A percentile compares a stretch with the other conserved stretches of the same genome.
phyloP scores from a whole-genome alignment of 2,329 filamentous ascomycete species.

The Penicillium sp. region DNA sequence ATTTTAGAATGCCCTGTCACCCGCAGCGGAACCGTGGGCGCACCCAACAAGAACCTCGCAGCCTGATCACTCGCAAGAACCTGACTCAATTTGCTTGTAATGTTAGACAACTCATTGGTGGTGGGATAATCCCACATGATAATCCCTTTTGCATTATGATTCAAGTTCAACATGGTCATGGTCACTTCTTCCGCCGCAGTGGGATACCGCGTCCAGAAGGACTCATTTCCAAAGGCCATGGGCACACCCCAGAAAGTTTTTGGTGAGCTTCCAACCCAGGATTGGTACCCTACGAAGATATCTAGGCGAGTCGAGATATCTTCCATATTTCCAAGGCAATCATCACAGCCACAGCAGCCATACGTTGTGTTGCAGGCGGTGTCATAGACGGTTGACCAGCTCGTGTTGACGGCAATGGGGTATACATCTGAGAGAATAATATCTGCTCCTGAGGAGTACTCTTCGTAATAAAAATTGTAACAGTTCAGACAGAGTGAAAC shows the following conservation, averaged over 20 bases:
- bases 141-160: constrained; percentile 52
- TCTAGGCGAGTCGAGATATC: constrained; percentile 53
- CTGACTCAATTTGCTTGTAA: constrained; percentile 40
- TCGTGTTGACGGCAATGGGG: constrained; percentile 57
- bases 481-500: constrained; percentile 61
- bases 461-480: constrained; percentile 58
- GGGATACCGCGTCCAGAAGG: constrained; percentile 50
- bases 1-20: constrained; percentile 26
- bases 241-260: constrained; percentile 53
- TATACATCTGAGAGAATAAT: constrained; percentile 62
- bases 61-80: constrained; percentile 37
- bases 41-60: constrained; percentile 39
- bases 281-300: constrained; percentile 41
- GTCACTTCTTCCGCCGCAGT: constrained; percentile 46
- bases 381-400: constrained; percentile 53
- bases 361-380: constrained; percentile 59
- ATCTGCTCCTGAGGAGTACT: constrained; percentile 56
- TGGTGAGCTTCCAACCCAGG: constrained; percentile 35
- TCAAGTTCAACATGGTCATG: constrained; percentile 50
- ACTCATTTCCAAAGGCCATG: constrained; percentile 50
- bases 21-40: constrained; percentile 25
- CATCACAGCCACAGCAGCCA: constrained; percentile 63
- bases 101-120: constrained; percentile 29
- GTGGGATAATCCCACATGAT: constrained; percentile 52
- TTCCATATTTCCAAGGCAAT: constrained; percentile 53